Base-by-base conservation (phyloP, 495 filamentous ascomycete species). In the Choiromyces venosus region DNA sequence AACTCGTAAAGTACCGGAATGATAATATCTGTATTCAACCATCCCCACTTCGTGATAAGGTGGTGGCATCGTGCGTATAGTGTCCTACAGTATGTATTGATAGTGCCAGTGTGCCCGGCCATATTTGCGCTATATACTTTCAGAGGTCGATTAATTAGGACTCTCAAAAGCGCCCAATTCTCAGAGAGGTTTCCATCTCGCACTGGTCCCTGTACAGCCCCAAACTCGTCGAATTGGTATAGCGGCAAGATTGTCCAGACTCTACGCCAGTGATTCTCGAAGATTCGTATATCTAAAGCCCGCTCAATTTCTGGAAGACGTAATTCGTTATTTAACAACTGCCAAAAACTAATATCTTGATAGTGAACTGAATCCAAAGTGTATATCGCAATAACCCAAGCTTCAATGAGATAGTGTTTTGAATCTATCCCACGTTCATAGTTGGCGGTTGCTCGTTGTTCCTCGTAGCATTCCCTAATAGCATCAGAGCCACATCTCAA, bases 1-100 rank as follows among this genome's bases (percentile, higher is more conserved):
- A 97, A 97, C 81, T 97, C 93, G 77, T 96, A 99, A 6, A 97
- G 85, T 0, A 86, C 88, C 29, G 91, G 90, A 56, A 99, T 87
- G 38, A 97, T 88, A 16, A 86, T 82, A 68, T 92, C 92, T 82
- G 91, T 94, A 77, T 88, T 89, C 73, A 86, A 85, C 95, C 95
- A 98, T 5, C 92, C 90, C 95, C 95, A 99, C 71, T 84, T 83
- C 64, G 88, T 86, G 56, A 96, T 90, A 39, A 99, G 86, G 76
- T 87, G 85, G 78, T 94, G 89, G 80, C 94, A 97, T 69, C 95
- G 86, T 16, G 87, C 87, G 37, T 97, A 87, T 7, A 91, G 79
- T 8, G 88, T 86, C 66, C 91, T 88, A 75, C 91, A 91, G 77
- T 99, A 98, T 35, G 87, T 87, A 78, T 96, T 97, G 82, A 93